Base-by-base conservation (phyloP, 2,329 filamentous ascomycete species). In the Xylaria polymorpha region DNA sequence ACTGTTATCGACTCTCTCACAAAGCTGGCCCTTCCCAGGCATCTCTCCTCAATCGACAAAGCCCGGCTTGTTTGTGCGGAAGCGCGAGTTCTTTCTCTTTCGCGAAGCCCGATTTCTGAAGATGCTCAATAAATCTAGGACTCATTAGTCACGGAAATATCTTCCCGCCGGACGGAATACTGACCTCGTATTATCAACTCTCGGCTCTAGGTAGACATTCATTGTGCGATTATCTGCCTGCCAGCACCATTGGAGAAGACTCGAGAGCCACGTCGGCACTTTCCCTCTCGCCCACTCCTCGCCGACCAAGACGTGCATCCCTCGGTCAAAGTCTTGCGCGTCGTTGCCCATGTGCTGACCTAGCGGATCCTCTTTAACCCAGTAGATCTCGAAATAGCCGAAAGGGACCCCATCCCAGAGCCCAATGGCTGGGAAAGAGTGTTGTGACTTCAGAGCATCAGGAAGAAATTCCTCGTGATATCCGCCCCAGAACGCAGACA, bases 341-440 rank as follows among this genome's bases (percentile, higher is more conserved):
- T 87, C 86, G 25, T 86, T 86, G 0, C 90, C 86, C 4, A 97
- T 80, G 72, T 93, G 85, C 57, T 85, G 87, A 0, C 93, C 94
- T 0, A 99, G 79, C 0, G 85, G 83, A 77, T 98, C 96, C 78
- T 99, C 96, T 77, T 97, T 97, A 3, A 96, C 94, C 95, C 96
- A 99, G 82, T 99, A 99, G 41, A 99, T 87, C 83, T 99, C 96
- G 78, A 99, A 98, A 79, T 97, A 99, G 0, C 94, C 96, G 81
- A 98, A 99, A 0, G 95, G 95, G 69, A 95, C 91, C 12, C 94
- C 94, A 74, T 98, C 94, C 93, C 95, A 99, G 78, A 94, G 91
- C 0, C 93, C 96, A 69, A 98, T 95, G 0, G 91, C 94, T 0
- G 96, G 96, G 80, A 98, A 97, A 9, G 91, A 94, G 80, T 98